A percentile compares a stretch with the other conserved stretches of the same genome.
Evolutionary conservation across 257 asterid genomes (phyloP).

Genomic region (Verbascum thapsus): DNA sequence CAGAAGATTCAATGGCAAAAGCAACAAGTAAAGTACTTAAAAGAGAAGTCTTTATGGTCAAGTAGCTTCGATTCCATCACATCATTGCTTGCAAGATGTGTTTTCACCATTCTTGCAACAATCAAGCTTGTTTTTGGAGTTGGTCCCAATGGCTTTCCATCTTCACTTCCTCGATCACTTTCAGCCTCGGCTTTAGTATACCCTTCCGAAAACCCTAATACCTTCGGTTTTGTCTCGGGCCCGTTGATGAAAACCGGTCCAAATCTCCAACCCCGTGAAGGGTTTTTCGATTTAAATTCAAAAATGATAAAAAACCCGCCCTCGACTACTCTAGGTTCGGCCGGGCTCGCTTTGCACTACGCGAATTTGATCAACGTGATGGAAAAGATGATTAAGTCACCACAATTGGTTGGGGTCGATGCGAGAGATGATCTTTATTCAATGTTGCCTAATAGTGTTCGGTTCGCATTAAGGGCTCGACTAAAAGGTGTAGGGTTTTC

Average conservation of each 20-base stretch:
- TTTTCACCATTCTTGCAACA: conserved; percentile 69
- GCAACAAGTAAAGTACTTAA: conserved; percentile 72
- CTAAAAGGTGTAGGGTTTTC: conserved; percentile 76
- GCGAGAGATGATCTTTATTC: conserved; percentile 91
- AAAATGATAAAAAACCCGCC: conserved; percentile 64
- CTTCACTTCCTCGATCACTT: conserved; percentile 67
- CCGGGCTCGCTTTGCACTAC: conserved; percentile 84
- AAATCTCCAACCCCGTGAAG: conserved; percentile 13
- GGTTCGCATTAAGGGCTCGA: conserved; percentile 59
- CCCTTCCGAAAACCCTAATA: conserved; percentile 62
- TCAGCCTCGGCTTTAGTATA: conserved; percentile 83
- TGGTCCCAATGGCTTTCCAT: conserved; percentile 40
- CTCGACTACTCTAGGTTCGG: conserved; percentile 62
- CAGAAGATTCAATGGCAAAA: conserved; percentile 81
- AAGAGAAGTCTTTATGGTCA: conserved; percentile 76
- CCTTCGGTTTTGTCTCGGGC: conserved; percentile 53
- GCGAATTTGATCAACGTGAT: conserved; percentile 78
- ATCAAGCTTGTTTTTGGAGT: conserved; percentile 85
- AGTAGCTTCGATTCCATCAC: conserved; percentile 75
- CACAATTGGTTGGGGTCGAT: conserved; percentile 79
- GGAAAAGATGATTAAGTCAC: conserved; percentile 91
- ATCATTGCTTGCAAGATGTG: conserved; percentile 54
- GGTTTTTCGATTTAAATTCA: conserved; percentile 56
- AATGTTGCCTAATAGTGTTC: conserved; percentile 69
- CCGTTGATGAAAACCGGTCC: conserved; percentile 47